Evolutionary conservation across 2,329 filamentous ascomycete genomes (phyloP).

Genomic region (Helotiales sp.): DNA sequence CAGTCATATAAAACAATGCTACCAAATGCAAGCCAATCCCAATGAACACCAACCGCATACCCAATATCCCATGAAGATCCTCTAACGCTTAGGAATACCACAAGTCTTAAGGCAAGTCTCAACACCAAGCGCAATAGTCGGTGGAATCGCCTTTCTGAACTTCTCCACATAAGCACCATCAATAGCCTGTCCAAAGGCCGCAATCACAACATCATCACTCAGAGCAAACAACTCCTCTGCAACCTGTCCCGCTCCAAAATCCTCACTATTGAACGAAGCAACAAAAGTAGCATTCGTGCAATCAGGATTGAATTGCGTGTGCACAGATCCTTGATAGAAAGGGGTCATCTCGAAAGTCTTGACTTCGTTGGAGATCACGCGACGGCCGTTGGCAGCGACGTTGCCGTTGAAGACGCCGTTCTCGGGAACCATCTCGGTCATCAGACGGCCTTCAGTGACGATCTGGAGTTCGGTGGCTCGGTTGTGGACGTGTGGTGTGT

Average conservation of each 20-base stretch:
- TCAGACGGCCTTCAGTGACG: conserved; percentile 48
- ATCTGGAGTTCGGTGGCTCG: conserved; percentile 54
- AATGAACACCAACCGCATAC: background rate
- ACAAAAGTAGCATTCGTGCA: conserved; percentile 52
- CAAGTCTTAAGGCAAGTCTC: conserved; percentile 54
- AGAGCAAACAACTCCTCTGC: conserved; percentile 52
- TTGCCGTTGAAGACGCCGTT: conserved; percentile 43
- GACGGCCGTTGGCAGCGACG: conserved; percentile 38
- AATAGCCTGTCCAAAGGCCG: conserved; percentile 47
- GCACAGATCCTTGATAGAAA: conserved; percentile 55
- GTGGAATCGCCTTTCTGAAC: conserved; percentile 46
- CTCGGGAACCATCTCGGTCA: conserved; percentile 54
- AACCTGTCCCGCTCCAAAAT: conserved; percentile 52
- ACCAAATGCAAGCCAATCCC: background rate
- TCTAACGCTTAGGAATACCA: conserved; percentile 17
- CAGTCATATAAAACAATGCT: background rate
- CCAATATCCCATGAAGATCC: background rate
- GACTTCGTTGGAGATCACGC: conserved; percentile 43
- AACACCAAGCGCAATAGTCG: conserved; percentile 51
- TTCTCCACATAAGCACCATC: conserved; percentile 47
- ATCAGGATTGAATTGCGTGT: conserved; percentile 57
- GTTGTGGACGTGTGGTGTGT: conserved; percentile 56
- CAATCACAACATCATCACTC: conserved; percentile 45
- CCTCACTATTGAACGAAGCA: conserved; percentile 50
- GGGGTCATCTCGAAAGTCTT: conserved; percentile 49